phyloP scores from a whole-genome alignment of 371 early-diverging fungal genomes.

The Mucor sp. region DNA sequence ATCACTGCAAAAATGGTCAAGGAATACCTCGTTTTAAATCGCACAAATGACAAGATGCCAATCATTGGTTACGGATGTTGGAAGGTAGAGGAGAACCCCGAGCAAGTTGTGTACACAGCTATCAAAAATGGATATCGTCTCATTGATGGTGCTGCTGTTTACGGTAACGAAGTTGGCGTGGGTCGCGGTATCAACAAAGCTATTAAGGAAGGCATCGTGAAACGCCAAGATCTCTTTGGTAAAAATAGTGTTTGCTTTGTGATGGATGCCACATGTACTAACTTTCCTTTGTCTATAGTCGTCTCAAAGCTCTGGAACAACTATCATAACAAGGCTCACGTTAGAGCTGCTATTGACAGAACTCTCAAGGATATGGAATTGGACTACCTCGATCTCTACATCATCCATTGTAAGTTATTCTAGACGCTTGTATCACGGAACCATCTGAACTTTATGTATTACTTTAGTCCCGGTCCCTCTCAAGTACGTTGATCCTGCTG shows the following conservation, averaged over 20 bases:
- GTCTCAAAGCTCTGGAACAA: slow-evolving; percentile 78
- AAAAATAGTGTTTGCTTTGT: slow-evolving; percentile 25
- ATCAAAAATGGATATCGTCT: slow-evolving; percentile 52
- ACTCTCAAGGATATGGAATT: slow-evolving; percentile 57
- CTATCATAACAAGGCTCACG: slow-evolving; percentile 50
- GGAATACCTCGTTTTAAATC: slow-evolving; percentile 27
- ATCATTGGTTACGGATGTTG: slow-evolving; percentile 43
- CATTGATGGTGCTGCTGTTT: slow-evolving; percentile 47
- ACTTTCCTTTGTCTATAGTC: slow-evolving; percentile 37
- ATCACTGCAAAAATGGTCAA: slow-evolving; percentile 33
- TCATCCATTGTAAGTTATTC: slow-evolving; percentile 42
- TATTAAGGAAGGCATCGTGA: slow-evolving; percentile 59
- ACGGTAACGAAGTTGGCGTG: slow-evolving; percentile 72
- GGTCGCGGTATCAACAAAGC: slow-evolving; percentile 60
- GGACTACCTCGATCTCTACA: slow-evolving; percentile 73
- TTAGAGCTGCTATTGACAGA: slow-evolving; percentile 49
- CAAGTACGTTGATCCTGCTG: slow-evolving; percentile 32
- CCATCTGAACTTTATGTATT: neutral
- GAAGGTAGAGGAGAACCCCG: slow-evolving; percentile 35
- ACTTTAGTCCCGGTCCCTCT: slow-evolving; percentile 28
- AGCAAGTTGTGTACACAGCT: slow-evolving; percentile 49
- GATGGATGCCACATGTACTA: slow-evolving; percentile 2
- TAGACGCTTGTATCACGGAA: neutral
- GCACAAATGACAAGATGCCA: slow-evolving; percentile 50
- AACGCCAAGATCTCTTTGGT: slow-evolving; percentile 58